Percentiles rank a stretch among this genome's conserved stretches.
phyloP scores from a whole-genome alignment of 306 rosid genomes.

The Cicer cuneatum region DNA sequence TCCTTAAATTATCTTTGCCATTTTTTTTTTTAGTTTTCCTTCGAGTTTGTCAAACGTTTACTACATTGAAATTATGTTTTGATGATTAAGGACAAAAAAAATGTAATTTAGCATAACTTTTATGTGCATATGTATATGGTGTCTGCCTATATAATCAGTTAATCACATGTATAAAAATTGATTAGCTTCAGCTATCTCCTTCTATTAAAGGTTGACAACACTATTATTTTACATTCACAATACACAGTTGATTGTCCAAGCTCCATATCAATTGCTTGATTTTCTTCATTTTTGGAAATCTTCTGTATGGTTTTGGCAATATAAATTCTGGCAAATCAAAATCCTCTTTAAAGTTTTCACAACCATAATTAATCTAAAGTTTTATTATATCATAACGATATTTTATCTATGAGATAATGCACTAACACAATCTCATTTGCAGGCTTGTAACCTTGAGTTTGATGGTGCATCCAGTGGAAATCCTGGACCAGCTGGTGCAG shows the following conservation, averaged over 20 bases:
- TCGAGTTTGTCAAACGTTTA: too few relatives aligned
- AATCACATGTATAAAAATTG: too few relatives aligned
- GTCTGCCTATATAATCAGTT: too few relatives aligned
- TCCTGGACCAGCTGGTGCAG: constrained; percentile 95
- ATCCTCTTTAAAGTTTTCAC: not conserved
- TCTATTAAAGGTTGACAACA: too few relatives aligned
- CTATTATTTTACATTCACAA: too few relatives aligned
- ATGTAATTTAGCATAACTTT: too few relatives aligned
- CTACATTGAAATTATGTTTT: too few relatives aligned
- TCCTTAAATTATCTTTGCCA: too few relatives aligned
- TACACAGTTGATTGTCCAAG: not conserved
- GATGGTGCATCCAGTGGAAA: constrained; percentile 92
- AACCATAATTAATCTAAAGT: not conserved
- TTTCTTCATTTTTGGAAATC: not conserved
- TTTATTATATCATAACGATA: not conserved
- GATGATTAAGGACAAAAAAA: too few relatives aligned
- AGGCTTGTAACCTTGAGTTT: constrained; percentile 73
- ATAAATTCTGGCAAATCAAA: not conserved
- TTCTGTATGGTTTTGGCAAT: not conserved
- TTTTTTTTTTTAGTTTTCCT: too few relatives aligned
- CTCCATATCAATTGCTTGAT: not conserved
- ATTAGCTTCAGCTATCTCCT: too few relatives aligned
- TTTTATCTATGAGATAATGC: not conserved
- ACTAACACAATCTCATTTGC: constrained; percentile 24
- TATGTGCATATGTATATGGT: too few relatives aligned